Conservation (phyloP, 768 basidiomycete genomes). For the Coprinopsis strossmayeri region DNA sequence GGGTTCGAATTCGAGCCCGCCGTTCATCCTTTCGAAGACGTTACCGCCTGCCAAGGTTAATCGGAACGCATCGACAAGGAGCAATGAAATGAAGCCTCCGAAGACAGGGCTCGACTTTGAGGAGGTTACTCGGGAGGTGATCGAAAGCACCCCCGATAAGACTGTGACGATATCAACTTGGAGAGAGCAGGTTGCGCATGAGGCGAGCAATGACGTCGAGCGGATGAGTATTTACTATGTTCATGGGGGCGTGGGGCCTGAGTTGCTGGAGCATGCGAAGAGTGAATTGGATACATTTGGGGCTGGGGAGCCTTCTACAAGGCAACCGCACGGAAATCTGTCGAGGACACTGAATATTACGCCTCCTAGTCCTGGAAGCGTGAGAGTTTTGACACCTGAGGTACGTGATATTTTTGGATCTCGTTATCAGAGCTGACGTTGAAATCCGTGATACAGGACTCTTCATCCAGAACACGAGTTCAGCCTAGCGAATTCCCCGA, state of each 20-base stretch:
- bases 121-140: constrained; percentile 32
- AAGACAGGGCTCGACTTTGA: constrained; percentile 34
- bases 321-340: no score
- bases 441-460: neutral
- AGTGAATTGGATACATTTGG: constrained; percentile 8
- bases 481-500: neutral
- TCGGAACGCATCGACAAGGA: neutral
- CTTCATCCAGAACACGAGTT: neutral
- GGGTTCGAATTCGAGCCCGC: neutral
- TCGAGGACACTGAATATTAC: no score
- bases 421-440: no score
- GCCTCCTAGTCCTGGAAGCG: neutral
- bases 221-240: constrained; percentile 42
- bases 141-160: constrained; percentile 44
- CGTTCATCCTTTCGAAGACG: constrained; percentile 3
- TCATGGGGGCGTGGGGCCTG: constrained; percentile 25
- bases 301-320: neutral
- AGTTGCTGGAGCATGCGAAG: constrained; percentile 12
- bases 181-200: constrained; percentile 46
- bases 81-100: constrained; percentile 12
- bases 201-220: constrained; percentile 29
- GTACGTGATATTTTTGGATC: no score
- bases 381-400: neutral
- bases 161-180: constrained; percentile 51
- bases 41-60: constrained; percentile 5